These are phyloP conservation scores for Fusarium sp. DNA, from an alignment of 2,329 filamentous ascomycete genomes.

Conservation along the genomic window DNA sequence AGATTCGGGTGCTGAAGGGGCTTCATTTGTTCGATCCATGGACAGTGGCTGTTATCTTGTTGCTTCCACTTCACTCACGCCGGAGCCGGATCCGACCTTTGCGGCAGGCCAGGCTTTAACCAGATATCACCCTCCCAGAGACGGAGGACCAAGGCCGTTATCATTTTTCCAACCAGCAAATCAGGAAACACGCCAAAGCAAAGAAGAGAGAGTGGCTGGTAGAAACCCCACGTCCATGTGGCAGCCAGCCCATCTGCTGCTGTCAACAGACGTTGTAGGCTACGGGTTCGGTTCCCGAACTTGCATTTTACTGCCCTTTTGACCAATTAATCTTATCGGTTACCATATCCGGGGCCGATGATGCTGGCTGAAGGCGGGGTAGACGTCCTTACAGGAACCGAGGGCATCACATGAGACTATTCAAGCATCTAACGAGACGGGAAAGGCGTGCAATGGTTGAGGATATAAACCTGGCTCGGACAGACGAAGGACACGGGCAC, in stretches of 20 bases:
- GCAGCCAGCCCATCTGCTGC: not conserved
- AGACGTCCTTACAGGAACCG: not conserved
- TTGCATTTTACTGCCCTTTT: not conserved
- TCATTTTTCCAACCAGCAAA: not conserved
- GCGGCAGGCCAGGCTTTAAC: not conserved
- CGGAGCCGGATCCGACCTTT: not conserved
- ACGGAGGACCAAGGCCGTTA: not conserved
- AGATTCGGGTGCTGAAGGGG: no score
- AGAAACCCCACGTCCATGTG: not conserved
- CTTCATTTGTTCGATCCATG: not conserved
- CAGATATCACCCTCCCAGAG: not conserved
- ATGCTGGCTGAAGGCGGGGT: not conserved
- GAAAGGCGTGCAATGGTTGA: not conserved
- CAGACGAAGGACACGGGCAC: not conserved
- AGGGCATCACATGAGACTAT: not conserved
- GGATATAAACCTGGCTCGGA: not conserved
- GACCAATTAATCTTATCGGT: not conserved
- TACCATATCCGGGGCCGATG: not conserved
- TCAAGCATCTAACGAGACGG: not conserved
- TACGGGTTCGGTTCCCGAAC: not conserved
- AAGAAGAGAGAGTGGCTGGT: not conserved
- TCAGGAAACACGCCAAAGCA: not conserved
- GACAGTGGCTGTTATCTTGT: not conserved
- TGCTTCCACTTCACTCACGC: not conserved
- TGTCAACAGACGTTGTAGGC: not conserved